Evolutionary conservation across 305 asterid species (phyloP).

Genomic region (Petunia hybrid): DNA sequence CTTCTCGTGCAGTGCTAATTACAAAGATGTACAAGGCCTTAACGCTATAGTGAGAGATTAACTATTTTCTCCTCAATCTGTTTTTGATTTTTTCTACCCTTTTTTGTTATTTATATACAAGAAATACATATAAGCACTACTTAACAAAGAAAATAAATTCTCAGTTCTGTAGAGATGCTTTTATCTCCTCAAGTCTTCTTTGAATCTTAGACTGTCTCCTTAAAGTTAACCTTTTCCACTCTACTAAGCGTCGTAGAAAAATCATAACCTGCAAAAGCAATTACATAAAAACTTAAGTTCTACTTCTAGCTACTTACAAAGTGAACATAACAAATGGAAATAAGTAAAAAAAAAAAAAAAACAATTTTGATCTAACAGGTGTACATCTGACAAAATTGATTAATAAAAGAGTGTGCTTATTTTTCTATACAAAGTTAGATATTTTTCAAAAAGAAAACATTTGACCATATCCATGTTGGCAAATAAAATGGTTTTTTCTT

Average conservation of each 20-base stretch:
- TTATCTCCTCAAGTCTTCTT: slow-evolving; percentile 57
- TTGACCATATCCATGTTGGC: no score
- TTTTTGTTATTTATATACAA: slow-evolving; percentile 26
- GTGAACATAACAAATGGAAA: neutral
- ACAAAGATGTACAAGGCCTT: slow-evolving; percentile 39
- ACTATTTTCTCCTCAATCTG: neutral
- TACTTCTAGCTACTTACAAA: neutral
- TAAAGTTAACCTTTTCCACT: slow-evolving; percentile 62
- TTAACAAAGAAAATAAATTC: neutral
- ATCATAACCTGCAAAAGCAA: slow-evolving; percentile 66
- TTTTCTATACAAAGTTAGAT: no score
- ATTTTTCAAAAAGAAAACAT: no score
- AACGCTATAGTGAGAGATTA: neutral
- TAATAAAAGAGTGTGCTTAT: no score
- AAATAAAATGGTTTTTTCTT: no score
- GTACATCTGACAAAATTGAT: no score
- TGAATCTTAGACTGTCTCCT: slow-evolving; percentile 55
- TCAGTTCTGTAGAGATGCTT: slow-evolving; percentile 43
- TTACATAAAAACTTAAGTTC: neutral
- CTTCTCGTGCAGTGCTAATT: slow-evolving; percentile 48
- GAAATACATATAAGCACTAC: slow-evolving; percentile 32
- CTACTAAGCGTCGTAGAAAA: slow-evolving; percentile 69
- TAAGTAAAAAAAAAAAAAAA: neutral
- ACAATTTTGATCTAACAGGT: no score
- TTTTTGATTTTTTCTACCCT: neutral